phyloP scores from a whole-genome alignment of 768 basidiomycete species.

The Suillus occidentalis region DNA sequence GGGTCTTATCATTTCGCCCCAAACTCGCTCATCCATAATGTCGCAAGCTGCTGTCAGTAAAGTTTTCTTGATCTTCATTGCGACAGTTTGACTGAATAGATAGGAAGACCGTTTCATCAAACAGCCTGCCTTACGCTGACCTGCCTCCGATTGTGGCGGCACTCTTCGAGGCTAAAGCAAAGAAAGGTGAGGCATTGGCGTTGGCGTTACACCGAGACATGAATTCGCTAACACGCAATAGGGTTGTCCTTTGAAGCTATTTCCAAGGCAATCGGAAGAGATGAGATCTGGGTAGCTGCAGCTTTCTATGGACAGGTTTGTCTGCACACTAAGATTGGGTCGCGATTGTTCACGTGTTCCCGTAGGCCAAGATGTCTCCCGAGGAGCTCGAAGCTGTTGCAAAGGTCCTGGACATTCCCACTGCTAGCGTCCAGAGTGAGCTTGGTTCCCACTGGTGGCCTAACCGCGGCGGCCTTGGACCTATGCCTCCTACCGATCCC shows the following conservation, averaged over 20 bases:
- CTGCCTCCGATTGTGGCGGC: conserved; percentile 50
- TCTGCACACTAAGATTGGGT: conserved; percentile 5
- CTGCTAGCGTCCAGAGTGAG: conserved; percentile 38
- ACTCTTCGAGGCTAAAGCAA: conserved; percentile 67
- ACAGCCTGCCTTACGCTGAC: conserved; percentile 45
- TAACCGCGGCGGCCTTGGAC: conserved; percentile 62
- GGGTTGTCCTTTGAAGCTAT: conserved; percentile 72
- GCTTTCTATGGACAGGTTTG: conserved; percentile 79
- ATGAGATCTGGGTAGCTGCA: conserved; percentile 83
- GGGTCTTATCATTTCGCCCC: conserved; percentile 3
- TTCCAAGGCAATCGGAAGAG: conserved; percentile 61
- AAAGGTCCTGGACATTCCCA: conserved; percentile 48
- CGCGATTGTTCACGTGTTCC: not conserved
- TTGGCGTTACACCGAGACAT: conserved; percentile 1
- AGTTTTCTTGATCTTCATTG: not conserved
- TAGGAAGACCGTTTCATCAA: conserved; percentile 41
- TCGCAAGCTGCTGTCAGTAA: conserved; percentile 38
- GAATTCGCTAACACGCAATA: conserved; percentile 21
- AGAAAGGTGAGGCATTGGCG: conserved; percentile 46
- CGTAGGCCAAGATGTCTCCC: conserved; percentile 63
- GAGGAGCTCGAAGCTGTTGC: conserved; percentile 60
- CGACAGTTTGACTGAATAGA: not conserved
- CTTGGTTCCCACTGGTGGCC: conserved; percentile 75
- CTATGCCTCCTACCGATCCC: conserved; percentile 74
- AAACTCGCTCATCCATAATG: conserved; percentile 28